These are phyloP conservation scores for Coriolopsis trogii DNA, from an alignment of 1,284 basidiomycete genomes.

Conservation along the genomic window DNA sequence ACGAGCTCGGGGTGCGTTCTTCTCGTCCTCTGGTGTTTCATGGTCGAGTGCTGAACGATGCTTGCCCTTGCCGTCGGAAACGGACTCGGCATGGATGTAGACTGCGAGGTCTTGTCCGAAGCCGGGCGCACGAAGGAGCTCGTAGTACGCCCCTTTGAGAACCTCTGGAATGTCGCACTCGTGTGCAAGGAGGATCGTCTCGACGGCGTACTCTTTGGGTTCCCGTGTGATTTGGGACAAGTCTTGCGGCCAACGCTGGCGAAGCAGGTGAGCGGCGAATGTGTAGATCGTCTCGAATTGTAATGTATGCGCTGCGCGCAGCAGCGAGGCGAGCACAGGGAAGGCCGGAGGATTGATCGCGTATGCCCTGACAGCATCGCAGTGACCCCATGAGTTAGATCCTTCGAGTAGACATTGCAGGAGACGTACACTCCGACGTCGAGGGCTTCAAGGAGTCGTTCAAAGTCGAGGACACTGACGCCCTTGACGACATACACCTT, in stretches of 20 bases:
- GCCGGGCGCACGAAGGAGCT: conserved; percentile 34
- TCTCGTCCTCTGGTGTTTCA: too few relatives aligned
- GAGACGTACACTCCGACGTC: conserved; percentile 40
- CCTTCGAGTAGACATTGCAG: background rate
- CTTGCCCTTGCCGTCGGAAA: too few relatives aligned
- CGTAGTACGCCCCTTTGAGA: conserved; percentile 42
- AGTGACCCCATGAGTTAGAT: background rate
- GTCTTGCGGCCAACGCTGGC: conserved; percentile 34
- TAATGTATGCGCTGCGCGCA: conserved; percentile 35
- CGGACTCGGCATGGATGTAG: conserved; percentile 16
- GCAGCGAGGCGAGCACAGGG: conserved; percentile 30
- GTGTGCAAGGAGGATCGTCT: conserved; percentile 36
- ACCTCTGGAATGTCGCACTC: conserved; percentile 33
- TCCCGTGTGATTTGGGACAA: conserved; percentile 15
- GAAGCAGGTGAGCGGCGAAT: conserved; percentile 33
- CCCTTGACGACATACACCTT: conserved; percentile 29
- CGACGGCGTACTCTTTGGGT: conserved; percentile 29
- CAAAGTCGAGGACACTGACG: conserved; percentile 37
- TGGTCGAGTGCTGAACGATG: too few relatives aligned
- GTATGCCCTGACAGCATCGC: conserved; percentile 24
- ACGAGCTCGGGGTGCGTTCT: conserved; percentile 8
- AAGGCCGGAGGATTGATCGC: conserved; percentile 30
- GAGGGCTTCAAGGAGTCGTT: conserved; percentile 36
- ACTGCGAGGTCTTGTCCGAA: conserved; percentile 30
- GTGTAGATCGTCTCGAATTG: conserved; percentile 25